Base-by-base conservation (phyloP, 306 rosid species). In the Vigna radiata region DNA sequence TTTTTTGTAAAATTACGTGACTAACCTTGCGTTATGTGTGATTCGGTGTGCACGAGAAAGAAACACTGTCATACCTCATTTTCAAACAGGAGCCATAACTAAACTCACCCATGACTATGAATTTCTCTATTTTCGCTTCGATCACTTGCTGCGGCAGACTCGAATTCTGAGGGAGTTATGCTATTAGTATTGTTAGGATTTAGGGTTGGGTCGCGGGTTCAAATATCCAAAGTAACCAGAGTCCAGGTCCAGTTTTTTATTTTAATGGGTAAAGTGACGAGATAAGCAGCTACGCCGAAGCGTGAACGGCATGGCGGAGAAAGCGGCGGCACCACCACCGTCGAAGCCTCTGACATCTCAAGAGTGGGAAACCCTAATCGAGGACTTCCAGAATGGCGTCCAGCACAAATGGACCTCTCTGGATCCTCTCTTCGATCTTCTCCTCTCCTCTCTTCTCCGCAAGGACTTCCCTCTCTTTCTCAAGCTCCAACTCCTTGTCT, bases 341-440 rank as follows among this genome's bases (percentile, higher is more conserved):
- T 61, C 73, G 73, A 95, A 86, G 73, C 85, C 89, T 9, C 86
- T 91, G 44, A 81, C 96, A 12, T 72, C 72, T 44, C 93, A 84
- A 7, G 98, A 95, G 12, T 95, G 98, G 96, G 97, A 95, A 82
- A 46, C 83, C 16, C 72, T 95, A 47, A 87, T 95, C 41, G 98
- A 92, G 5, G 97, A 95, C 52, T 95, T 95, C 86, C 96, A 90
- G 43, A 62, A 8, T 88, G 92, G 94, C 69, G 79, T 81, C 36
- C 68, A 75, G 25, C 16, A 6, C 15, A 86, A 81, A 75, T 90
- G 92, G 92, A 84, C 67, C 50, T 77, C 93, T 16, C 73, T 85
- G 1, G 79, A 80, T 44, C 80, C 89, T 41, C 77, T 90, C 47
- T 33, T 85, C 74, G 98, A 95, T 77, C 93, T 84, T 52, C 85